Evolutionary conservation across 1,284 basidiomycete genomes (phyloP), one percentile per base, ranked within the genome.

Genomic region (Sporisorium scitamineum): DNA sequence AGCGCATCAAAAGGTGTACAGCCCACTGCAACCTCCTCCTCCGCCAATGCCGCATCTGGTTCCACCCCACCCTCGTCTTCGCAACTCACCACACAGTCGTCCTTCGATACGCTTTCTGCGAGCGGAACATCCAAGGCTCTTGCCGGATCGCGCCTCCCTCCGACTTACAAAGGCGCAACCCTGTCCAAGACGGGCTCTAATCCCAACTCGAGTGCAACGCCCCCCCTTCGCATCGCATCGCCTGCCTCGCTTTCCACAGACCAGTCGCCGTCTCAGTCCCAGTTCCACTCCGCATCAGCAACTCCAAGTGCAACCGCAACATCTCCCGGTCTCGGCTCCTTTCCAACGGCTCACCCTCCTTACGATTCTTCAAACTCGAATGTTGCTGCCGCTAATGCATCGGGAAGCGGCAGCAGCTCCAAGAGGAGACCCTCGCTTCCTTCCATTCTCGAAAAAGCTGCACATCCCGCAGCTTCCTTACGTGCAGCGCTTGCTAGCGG

Each of bases 401-500:
- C 55, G 6, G 47, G 56, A 27, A 68, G 54, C 34, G 59, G 32
- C 7, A 64, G 67, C 44, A 73, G 77, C 26, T 67, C 62, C 20
- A 76, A 74, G 45, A 60, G 80, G 24, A 71, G 82, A 13, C 74
- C 78, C 0, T 80, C 76, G 11, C 56, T 84, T 16, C 81, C 82
- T 3, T 70, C 76, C 14, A 72, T 82, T 16, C 39, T 83, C 5
- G 83, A 82, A 27, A 82, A 78, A 60, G 81, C 81, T 0, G 70
- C 79, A 5, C 75, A 80, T 61, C 80, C 83, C 3, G 82, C 77
- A 29, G 71, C 75, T 10, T 71, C 77, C 10, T 39, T 84, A n/a
- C 75, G 80, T 9, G 74, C 76, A 18, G 80, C 79, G 2, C 70
- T 83, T 2, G 59, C 59, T 2, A 58, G 56, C 22, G 62, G 54